Base-by-base conservation (phyloP, 257 asterid genomes). In the Coffea eugenioides region DNA sequence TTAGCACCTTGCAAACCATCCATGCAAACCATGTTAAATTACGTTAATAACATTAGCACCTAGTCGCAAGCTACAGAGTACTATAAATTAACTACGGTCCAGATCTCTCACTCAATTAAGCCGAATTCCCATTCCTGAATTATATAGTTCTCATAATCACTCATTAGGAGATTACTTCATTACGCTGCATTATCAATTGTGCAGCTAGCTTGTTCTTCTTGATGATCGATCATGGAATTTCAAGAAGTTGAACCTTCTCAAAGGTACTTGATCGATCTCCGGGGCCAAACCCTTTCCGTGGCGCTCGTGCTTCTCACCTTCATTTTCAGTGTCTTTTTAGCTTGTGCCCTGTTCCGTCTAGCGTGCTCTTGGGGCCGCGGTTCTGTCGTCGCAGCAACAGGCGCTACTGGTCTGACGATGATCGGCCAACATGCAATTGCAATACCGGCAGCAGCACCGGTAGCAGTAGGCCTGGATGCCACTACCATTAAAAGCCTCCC, bases 401-500 rank as follows among this genome's bases (percentile, higher is more conserved):
- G 0, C 4, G 41, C 39, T 18, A 14, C 25, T 15, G 51, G 23
- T 6, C 11, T 45, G 11, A 43, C 45, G 15, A 20, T 71, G 15
- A 20, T 71, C 10, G 0, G 10, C 12, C 39, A 43, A 1, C 75
- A 71, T 13, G 23, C 39, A 5, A 12, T 6, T 2, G 61, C 61
- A 5, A n/a, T 23, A n/a, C 76, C 62, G 14, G 76, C 18, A 10
- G 41, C 18, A 6, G n/a, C 21, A 65, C 31, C 12, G 6, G 41
- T 11, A 6, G n/a, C 21, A 65, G 27, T 61, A 34, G 88, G 88
- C 25, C 82, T 85, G 14, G 85, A 82, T 45, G 82, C 71, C 5
- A 75, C 57, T 21, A n/a, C 80, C 13, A 79, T 85, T 34, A 69
- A 76, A 16, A 82, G 75, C 27, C 52, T 85, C 51, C 88, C 88